Conservation (phyloP, 805 yeast species). For the Yamadazyma tumulicola region DNA sequence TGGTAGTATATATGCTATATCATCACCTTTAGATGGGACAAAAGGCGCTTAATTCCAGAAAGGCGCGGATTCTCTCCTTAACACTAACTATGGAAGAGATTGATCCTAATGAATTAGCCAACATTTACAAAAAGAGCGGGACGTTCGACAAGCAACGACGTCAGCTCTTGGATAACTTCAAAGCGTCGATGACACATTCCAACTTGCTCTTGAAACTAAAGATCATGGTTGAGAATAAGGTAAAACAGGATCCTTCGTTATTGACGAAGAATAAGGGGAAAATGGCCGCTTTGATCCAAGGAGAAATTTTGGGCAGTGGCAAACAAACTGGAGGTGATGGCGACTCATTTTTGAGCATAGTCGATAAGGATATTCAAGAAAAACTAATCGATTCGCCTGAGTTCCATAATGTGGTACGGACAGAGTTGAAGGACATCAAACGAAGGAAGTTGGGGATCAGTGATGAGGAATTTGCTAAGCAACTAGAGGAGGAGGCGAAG, state of each 20-base stretch:
- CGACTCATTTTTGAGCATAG: constrained; percentile 31
- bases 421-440: constrained; percentile 31
- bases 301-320: constrained; percentile 35
- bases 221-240: constrained; percentile 43
- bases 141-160: constrained; percentile 45
- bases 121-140: constrained; percentile 47
- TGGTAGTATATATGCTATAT: no score
- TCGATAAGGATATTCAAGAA: constrained; percentile 43
- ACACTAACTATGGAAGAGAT: no score
- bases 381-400: constrained; percentile 41
- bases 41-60: no score
- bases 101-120: constrained; percentile 38
- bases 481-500: constrained; percentile 19
- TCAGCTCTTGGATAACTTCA: constrained; percentile 41
- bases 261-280: constrained; percentile 48
- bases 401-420: constrained; percentile 29
- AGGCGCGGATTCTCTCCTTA: no score
- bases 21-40: no score
- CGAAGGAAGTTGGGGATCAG: constrained; percentile 30
- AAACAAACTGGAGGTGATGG: constrained; percentile 6
- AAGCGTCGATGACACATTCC: constrained; percentile 36
- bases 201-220: constrained; percentile 37
- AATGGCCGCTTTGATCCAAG: constrained; percentile 50
- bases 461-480: constrained; percentile 37
- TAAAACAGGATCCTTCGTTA: constrained; percentile 46